Evolutionary conservation across 2,329 filamentous ascomycete species (phyloP).

Genomic region (Sclerotinia subarctica): DNA sequence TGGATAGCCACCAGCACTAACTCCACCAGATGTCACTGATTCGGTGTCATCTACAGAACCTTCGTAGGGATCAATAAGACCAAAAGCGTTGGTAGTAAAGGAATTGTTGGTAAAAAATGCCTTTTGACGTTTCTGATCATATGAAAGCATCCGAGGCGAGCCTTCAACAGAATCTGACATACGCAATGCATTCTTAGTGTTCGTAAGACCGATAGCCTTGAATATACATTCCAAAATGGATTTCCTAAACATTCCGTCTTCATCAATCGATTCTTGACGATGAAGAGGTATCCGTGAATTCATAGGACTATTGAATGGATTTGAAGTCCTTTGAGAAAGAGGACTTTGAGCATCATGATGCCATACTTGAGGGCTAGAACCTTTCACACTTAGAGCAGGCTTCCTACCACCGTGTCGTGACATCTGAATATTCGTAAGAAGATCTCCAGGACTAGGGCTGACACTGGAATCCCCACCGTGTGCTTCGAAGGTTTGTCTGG

Average conservation of each 20-base stretch:
- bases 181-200: slow-evolving; percentile 60
- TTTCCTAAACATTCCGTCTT: slow-evolving; percentile 83
- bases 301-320: slow-evolving; percentile 53
- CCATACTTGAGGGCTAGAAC: slow-evolving; percentile 33
- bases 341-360: slow-evolving; percentile 37
- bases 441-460: slow-evolving; percentile 69
- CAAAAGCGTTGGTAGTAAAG: slow-evolving; percentile 81
- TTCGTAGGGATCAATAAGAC: slow-evolving; percentile 83
- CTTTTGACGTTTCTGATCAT: slow-evolving; percentile 77
- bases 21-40: slow-evolving; percentile 70
- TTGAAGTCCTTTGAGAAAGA: slow-evolving; percentile 48
- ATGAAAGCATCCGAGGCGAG: slow-evolving; percentile 79
- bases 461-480: slow-evolving; percentile 32
- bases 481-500: slow-evolving; percentile 37
- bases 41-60: slow-evolving; percentile 78
- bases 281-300: slow-evolving; percentile 54
- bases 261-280: slow-evolving; percentile 77
- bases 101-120: slow-evolving; percentile 69
- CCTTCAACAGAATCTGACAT: slow-evolving; percentile 75
- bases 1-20: slow-evolving; percentile 55
- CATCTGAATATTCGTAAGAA: slow-evolving; percentile 73
- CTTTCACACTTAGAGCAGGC: slow-evolving; percentile 28
- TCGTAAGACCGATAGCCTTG: slow-evolving; percentile 82
- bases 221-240: slow-evolving; percentile 95
- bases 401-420: slow-evolving; percentile 56